Evolutionary conservation across 1,284 basidiomycete genomes (phyloP), one percentile per base, ranked within the genome.

Genomic region (Neolentinus lepideus): DNA sequence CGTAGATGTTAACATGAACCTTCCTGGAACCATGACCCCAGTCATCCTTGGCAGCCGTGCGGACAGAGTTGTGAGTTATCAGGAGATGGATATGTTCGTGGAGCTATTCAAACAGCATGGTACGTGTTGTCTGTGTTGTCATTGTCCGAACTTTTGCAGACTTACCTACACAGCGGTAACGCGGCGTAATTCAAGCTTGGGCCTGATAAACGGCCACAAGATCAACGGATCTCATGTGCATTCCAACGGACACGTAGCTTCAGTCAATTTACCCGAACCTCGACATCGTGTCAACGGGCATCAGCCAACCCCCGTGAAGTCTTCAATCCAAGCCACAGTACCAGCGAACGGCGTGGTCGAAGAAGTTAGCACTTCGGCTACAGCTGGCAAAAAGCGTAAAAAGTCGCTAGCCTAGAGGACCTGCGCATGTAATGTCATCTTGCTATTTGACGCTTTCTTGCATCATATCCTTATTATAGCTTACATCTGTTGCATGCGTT

Each of bases 101-200:
- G 69, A 73, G 25, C 64, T 85, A 8, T 85, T 85, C 69, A 73
- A 71, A 59, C 62, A 69, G 16, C 71, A 72, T 61, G 65, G 81
- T 82, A 56, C 11, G 65, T 63, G 58, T 54, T 29, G 25, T 54
- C 60, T 16, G 53, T 24, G 26, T 24, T 36, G n/a, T n/a, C n/a
- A 53, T 47, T 25, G 24, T 16, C 29, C 6, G 36, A 45, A 52
- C 52, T 54, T 57, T 57, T 56, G 51, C 51, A 50, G 22, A 53
- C n/a, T 2, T 26, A 31, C 35, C 55, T 29, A 50, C 21, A 19
- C 27, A 50, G 47, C 22, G 3, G 24, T 25, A 6, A 12, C 16
- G 9, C 14, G 47, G 14, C 47, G 22, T n/a, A 16, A 26, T 50
- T 3, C 27, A 26, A 38, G 46, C 19, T 33, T 46, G 1, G 56